phyloP scores from a whole-genome alignment of 2,329 filamentous ascomycete species.

The Epichloe gansuensis region DNA sequence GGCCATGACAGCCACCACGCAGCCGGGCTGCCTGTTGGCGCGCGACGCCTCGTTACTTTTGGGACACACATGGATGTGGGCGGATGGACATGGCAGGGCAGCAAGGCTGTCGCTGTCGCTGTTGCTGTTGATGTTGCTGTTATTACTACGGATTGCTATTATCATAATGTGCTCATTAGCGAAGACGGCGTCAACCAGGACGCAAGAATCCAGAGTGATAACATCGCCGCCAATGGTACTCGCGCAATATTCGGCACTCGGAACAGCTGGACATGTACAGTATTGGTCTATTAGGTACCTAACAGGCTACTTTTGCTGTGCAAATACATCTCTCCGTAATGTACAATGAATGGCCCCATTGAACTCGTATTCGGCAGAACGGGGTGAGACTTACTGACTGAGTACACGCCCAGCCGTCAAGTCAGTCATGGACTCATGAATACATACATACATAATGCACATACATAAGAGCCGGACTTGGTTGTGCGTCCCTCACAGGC shows the following conservation, averaged over 20 bases:
- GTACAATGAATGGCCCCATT: neutral
- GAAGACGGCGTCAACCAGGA: too few species aligned
- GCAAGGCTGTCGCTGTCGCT: neutral
- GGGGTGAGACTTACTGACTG: neutral
- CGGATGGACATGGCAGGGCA: neutral
- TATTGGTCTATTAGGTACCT: neutral
- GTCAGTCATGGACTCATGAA: neutral
- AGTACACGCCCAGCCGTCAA: neutral
- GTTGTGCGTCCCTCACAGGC: neutral
- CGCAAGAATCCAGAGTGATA: too few species aligned
- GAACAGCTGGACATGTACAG: neutral
- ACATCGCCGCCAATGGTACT: too few species aligned
- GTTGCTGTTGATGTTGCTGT: neutral
- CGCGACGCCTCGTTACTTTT: neutral
- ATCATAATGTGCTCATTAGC: too few species aligned
- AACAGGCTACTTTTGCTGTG: too few species aligned
- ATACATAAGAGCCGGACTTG: neutral
- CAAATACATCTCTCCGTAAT: too few species aligned
- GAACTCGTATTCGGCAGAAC: slow-evolving; percentile 2
- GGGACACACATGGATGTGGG: neutral
- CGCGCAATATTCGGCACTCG: too few species aligned
- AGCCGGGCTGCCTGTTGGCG: neutral
- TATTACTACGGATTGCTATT: too few species aligned
- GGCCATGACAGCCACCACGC: neutral
- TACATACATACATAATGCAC: too few species aligned